Evolutionary conservation across 495 filamentous ascomycete species (phyloP).

Genomic region (Xylaria acuta): DNA sequence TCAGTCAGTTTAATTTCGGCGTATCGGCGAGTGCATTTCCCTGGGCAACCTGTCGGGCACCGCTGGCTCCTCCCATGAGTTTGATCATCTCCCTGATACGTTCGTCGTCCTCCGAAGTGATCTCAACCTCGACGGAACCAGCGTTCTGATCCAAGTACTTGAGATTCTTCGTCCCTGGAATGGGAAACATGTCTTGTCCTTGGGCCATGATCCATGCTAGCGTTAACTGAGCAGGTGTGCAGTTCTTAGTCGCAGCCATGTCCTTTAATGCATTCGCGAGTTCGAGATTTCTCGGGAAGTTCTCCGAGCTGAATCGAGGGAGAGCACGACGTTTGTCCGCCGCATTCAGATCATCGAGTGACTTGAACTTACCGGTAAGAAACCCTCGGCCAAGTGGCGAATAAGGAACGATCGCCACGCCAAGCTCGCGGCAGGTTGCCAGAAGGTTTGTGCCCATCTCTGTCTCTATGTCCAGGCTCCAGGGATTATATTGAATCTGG

Average conservation of each 20-base stretch:
- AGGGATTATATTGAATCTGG: conserved; percentile 75
- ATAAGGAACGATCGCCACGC: conserved; percentile 70
- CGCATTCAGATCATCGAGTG: conserved; percentile 61
- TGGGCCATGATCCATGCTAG: conserved; percentile 63
- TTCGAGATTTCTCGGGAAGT: conserved; percentile 67
- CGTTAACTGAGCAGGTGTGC: conserved; percentile 69
- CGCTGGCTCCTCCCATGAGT: conserved; percentile 10
- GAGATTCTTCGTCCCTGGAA: conserved; percentile 15
- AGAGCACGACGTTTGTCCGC: conserved; percentile 59
- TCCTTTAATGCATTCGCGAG: conserved; percentile 66
- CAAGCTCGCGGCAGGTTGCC: conserved; percentile 64
- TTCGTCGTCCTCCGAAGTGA: not conserved
- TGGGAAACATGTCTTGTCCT: conserved; percentile 12
- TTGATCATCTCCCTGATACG: conserved; percentile 4
- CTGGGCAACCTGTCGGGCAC: conserved; percentile 1
- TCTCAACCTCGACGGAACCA: not conserved
- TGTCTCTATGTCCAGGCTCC: conserved; percentile 59
- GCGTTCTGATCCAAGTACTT: conserved; percentile 18
- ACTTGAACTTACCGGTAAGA: conserved; percentile 62
- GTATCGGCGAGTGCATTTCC: conserved; percentile 13
- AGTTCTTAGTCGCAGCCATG: conserved; percentile 66
- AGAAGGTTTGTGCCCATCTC: conserved; percentile 68
- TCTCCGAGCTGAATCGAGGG: conserved; percentile 67
- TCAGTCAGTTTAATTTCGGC: not conserved
- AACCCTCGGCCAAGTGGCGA: conserved; percentile 43